phyloP scores from a whole-genome alignment of 2,329 filamentous ascomycete species.

The Cladophialophora chaetospira region DNA sequence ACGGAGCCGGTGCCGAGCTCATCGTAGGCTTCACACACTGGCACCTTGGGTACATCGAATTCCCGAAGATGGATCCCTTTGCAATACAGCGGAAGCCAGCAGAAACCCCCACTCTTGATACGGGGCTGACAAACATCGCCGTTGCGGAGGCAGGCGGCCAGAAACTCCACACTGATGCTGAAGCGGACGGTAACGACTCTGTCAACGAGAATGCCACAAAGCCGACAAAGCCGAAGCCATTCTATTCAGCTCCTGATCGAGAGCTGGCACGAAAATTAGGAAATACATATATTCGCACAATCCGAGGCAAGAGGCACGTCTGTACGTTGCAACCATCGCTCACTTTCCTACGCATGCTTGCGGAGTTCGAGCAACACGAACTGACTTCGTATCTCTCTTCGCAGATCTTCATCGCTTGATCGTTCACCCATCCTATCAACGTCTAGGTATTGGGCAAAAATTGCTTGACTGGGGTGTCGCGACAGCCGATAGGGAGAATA shows the following conservation, averaged over 20 bases:
- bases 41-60: constrained; percentile 24
- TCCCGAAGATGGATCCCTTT: constrained; percentile 25
- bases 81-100: constrained; percentile 2
- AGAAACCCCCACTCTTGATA: not conserved
- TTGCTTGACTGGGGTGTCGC: constrained; percentile 27
- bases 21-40: constrained; percentile 29
- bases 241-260: constrained; percentile 18
- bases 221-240: constrained; percentile 6
- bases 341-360: not conserved
- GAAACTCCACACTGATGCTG: not conserved
- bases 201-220: not conserved
- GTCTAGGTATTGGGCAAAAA: constrained; percentile 26
- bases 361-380: not conserved
- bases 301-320: constrained; percentile 30
- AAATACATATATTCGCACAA: constrained; percentile 21
- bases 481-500: constrained; percentile 27
- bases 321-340: constrained; percentile 13
- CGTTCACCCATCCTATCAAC: constrained; percentile 27
- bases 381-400: not conserved
- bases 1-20: constrained; percentile 6
- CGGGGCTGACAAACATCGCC: constrained; percentile 1
- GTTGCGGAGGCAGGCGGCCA: constrained; percentile 3
- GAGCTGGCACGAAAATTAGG: constrained; percentile 18
- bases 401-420: constrained; percentile 27
- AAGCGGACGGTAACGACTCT: not conserved